A percentile compares a stretch with the other conserved stretches of the same genome.
Evolutionary conservation across 495 filamentous ascomycete genomes (phyloP).

Genomic region (Ramalina peruviana): DNA sequence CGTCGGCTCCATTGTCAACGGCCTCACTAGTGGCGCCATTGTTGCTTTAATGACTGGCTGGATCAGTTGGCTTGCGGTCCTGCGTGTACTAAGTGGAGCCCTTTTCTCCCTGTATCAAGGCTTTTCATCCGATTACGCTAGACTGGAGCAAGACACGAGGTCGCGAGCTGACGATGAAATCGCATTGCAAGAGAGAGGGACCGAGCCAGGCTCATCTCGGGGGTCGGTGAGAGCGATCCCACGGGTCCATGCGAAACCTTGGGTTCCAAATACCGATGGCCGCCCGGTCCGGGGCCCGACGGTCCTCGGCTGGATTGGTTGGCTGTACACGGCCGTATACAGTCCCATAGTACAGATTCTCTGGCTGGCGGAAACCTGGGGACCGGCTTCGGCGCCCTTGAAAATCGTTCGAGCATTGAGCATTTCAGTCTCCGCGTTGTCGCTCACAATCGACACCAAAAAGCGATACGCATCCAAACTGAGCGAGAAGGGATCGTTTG

Average conservation of each 20-base stretch:
- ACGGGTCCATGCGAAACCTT: neutral
- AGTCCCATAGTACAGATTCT: slow-evolving; percentile 6
- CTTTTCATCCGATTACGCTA: slow-evolving; percentile 2
- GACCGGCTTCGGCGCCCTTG: neutral
- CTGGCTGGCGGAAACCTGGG: slow-evolving; percentile 1
- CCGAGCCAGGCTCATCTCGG: too few species aligned
- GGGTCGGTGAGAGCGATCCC: neutral
- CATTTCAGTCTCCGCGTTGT: slow-evolving; percentile 1
- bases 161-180: neutral
- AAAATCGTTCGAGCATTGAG: neutral
- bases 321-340: slow-evolving; percentile 4
- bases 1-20: slow-evolving; percentile 7
- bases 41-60: slow-evolving; percentile 7
- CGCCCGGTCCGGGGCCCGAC: neutral
- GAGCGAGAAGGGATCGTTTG: neutral
- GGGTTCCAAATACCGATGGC: neutral
- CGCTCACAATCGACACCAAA: slow-evolving; percentile 6
- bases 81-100: slow-evolving; percentile 2
- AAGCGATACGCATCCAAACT: slow-evolving; percentile 4
- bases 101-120: neutral
- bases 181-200: neutral
- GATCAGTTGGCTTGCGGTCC: slow-evolving; percentile 8
- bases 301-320: slow-evolving; percentile 5
- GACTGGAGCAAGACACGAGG: neutral
- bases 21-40: neutral